Conservation (phyloP, 805 yeast genomes). For the Monosporozyma yasuniensis region DNA sequence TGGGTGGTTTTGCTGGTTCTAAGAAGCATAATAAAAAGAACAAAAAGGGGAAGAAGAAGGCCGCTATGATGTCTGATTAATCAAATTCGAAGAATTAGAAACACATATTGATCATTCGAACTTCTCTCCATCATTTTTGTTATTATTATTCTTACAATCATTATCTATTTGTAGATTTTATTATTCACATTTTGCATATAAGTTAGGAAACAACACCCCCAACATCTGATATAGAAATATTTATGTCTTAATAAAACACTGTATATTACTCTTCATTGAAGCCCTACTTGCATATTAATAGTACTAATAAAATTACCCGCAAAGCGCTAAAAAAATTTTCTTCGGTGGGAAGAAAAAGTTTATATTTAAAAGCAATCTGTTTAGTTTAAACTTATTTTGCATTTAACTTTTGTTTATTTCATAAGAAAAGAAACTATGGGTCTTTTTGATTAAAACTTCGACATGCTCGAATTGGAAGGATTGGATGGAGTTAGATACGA, state of each 20-base stretch:
- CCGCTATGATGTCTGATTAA: constrained; percentile 16
- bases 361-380: not conserved
- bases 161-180: not conserved
- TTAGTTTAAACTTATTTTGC: not conserved
- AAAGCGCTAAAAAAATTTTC: not conserved
- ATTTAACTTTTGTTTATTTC: not conserved
- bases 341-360: not conserved
- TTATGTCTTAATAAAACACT: not conserved
- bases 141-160: not conserved
- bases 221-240: not conserved
- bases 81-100: not conserved
- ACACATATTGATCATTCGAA: not conserved
- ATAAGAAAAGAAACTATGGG: not conserved
- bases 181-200: constrained; percentile 1
- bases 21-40: constrained; percentile 72
- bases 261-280: not conserved
- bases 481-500: constrained; percentile 1
- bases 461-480: not conserved
- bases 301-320: not conserved
- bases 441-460: not conserved
- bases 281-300: not conserved
- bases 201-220: not conserved
- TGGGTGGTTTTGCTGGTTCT: constrained; percentile 23
- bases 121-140: not conserved
- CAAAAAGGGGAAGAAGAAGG: constrained; percentile 50